Evolutionary conservation across 2,329 filamentous ascomycete genomes (phyloP).

Genomic region (Colletotrichum shisoi): DNA sequence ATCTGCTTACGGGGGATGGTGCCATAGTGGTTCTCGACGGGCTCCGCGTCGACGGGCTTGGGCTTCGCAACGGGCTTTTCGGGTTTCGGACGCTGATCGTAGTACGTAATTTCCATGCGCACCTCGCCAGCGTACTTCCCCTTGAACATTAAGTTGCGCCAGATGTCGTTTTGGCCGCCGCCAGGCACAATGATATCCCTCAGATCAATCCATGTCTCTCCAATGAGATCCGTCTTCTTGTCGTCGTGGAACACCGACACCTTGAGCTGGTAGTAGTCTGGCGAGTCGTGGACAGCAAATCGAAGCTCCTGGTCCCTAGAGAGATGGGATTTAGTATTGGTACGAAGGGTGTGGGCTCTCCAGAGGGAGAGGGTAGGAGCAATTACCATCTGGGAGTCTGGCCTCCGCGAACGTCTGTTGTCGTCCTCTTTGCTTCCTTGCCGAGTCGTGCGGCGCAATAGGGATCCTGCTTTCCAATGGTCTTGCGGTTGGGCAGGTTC

Average conservation of each 20-base stretch:
- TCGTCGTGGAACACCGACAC: conserved; percentile 98
- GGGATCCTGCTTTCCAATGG: conserved; percentile 97
- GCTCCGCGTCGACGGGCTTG: conserved; percentile 48
- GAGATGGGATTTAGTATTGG: conserved; percentile 13
- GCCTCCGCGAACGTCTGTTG: conserved; percentile 89
- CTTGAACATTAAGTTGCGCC: conserved; percentile 86
- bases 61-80: conserved; percentile 72
- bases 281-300: conserved; percentile 93
- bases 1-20: conserved; percentile 68
- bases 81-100: conserved; percentile 84
- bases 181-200: conserved; percentile 81
- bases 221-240: conserved; percentile 96
- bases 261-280: conserved; percentile 95
- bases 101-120: conserved; percentile 93
- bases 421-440: conserved; percentile 97
- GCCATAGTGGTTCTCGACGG: conserved; percentile 41
- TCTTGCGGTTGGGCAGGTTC: conserved; percentile 95
- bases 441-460: conserved; percentile 93
- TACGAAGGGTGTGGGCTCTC: background rate
- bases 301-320: conserved; percentile 95
- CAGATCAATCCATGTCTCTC: conserved; percentile 89
- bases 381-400: conserved; percentile 92
- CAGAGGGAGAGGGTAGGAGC: background rate
- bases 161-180: conserved; percentile 91
- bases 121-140: conserved; percentile 97